Percentiles rank a stretch among this genome's conserved stretches.
Evolutionary conservation across 192 early-diverging fungal genomes (phyloP).

Genomic region (Coemansia sp.): DNA sequence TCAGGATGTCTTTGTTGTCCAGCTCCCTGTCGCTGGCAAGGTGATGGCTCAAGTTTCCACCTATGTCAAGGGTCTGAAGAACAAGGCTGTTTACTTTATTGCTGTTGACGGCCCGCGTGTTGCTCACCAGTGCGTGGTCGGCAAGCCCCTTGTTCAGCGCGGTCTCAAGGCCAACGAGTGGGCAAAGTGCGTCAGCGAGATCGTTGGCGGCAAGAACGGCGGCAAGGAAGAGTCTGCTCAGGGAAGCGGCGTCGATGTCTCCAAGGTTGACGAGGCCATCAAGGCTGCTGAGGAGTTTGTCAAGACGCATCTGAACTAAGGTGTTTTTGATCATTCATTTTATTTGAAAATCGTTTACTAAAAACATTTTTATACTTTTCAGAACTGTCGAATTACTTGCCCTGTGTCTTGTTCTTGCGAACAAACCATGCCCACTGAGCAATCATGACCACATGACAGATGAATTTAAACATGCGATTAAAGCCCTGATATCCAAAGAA

Average conservation of each 20-base stretch:
- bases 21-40: slow-evolving; percentile 76
- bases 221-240: slow-evolving; percentile 94
- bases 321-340: background rate
- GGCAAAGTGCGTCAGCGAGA: slow-evolving; percentile 79
- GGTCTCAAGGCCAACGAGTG: slow-evolving; percentile 91
- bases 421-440: too few species aligned
- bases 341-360: too few species aligned
- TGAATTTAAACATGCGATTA: too few species aligned
- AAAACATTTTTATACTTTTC: too few species aligned
- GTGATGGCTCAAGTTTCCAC: slow-evolving; percentile 77
- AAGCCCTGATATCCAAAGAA: too few species aligned
- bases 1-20: slow-evolving; percentile 52
- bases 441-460: too few species aligned
- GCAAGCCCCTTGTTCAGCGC: slow-evolving; percentile 69
- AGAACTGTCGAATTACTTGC: too few species aligned
- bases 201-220: slow-evolving; percentile 89
- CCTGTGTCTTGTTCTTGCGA: too few species aligned
- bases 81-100: slow-evolving; percentile 86
- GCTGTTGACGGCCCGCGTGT: slow-evolving; percentile 77
- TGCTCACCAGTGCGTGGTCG: slow-evolving; percentile 79
- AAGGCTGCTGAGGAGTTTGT: slow-evolving; percentile 74
- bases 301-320: slow-evolving; percentile 54
- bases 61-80: slow-evolving; percentile 74
- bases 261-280: slow-evolving; percentile 72
- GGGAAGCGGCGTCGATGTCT: slow-evolving; percentile 74